A percentile compares a stretch with the other conserved stretches of the same genome.
Evolutionary conservation across 1,284 basidiomycete species (phyloP).

Genomic region (Malassezia slooffiae): DNA sequence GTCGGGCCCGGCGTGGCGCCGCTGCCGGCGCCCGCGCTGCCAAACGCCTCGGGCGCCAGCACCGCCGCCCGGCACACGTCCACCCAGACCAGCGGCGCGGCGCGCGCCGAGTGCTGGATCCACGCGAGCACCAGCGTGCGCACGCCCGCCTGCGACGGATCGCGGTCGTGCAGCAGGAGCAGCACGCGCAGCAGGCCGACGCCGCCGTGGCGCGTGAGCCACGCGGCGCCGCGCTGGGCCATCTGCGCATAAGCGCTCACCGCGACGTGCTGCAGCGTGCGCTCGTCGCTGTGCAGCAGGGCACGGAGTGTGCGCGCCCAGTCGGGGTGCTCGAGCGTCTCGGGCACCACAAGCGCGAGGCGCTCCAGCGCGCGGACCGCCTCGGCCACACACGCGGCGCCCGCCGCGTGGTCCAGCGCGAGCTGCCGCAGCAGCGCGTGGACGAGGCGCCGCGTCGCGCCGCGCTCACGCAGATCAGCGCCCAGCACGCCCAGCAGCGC

Average conservation of each 20-base stretch:
- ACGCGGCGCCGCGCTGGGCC: constrained; percentile 82
- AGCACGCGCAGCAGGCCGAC: constrained; percentile 86
- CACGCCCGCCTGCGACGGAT: constrained; percentile 86
- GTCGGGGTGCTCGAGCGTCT: constrained; percentile 51
- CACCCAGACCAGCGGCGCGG: constrained; percentile 93
- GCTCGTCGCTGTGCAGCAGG: constrained; percentile 46
- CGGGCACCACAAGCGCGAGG: constrained; percentile 84
- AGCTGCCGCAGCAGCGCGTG: constrained; percentile 78
- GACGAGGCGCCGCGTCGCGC: constrained; percentile 64
- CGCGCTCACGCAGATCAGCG: constrained; percentile 82
- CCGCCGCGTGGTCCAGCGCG: constrained; percentile 67
- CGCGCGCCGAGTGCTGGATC: constrained; percentile 83
- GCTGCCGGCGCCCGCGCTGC: neutral
- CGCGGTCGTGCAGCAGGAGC: constrained; percentile 86
- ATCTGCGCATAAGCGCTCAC: constrained; percentile 94
- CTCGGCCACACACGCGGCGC: constrained; percentile 63
- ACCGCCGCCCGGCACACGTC: constrained; percentile 61
- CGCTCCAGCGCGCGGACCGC: constrained; percentile 93
- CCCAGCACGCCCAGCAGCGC: constrained; percentile 87
- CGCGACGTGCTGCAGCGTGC: constrained; percentile 76
- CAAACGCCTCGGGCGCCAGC: constrained; percentile 6
- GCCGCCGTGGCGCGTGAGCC: constrained; percentile 85
- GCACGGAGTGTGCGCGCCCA: constrained; percentile 26
- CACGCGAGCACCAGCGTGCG: constrained; percentile 85
- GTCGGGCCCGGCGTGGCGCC: neutral